A percentile compares a stretch with the other conserved stretches of the same genome.
phyloP scores from a whole-genome alignment of 2,329 filamentous ascomycete species.

The Penicillium sp. region DNA sequence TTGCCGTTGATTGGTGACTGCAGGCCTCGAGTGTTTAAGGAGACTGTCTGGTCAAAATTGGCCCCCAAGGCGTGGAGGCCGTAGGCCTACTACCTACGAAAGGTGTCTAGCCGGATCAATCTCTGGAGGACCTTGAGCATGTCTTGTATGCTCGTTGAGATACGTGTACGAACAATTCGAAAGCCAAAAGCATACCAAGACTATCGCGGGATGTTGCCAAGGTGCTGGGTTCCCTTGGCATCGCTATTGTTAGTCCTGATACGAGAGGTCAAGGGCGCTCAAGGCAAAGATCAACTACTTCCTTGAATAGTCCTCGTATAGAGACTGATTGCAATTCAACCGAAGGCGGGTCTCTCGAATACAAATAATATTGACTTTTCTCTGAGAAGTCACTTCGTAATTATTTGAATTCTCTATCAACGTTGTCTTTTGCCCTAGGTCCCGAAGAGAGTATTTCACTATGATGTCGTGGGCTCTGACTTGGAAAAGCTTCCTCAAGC shows the following conservation, averaged over 20 bases:
- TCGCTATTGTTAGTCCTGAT: constrained; percentile 6
- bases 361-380: not conserved
- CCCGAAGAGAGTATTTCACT: not conserved
- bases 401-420: not conserved
- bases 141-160: not conserved
- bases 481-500: not conserved
- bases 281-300: constrained; percentile 1
- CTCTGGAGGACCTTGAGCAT: not conserved
- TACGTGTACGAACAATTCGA: not conserved
- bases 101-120: too few relatives aligned
- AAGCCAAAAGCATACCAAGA: not conserved
- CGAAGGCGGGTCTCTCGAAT: too few relatives aligned
- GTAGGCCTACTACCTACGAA: too few relatives aligned
- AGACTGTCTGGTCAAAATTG: too few relatives aligned
- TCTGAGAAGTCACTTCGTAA: too few relatives aligned
- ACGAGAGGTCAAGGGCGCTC: not conserved
- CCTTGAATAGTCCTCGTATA: not conserved
- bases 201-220: not conserved
- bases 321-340: not conserved
- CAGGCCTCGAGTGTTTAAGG: too few relatives aligned
- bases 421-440: not conserved
- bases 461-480: not conserved
- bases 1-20: too few relatives aligned
- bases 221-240: not conserved
- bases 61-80: too few relatives aligned